These are phyloP conservation scores for Penicillium aurantiogriseum DNA, from an alignment of 2,329 filamentous ascomycete species.

Conservation along the genomic window DNA sequence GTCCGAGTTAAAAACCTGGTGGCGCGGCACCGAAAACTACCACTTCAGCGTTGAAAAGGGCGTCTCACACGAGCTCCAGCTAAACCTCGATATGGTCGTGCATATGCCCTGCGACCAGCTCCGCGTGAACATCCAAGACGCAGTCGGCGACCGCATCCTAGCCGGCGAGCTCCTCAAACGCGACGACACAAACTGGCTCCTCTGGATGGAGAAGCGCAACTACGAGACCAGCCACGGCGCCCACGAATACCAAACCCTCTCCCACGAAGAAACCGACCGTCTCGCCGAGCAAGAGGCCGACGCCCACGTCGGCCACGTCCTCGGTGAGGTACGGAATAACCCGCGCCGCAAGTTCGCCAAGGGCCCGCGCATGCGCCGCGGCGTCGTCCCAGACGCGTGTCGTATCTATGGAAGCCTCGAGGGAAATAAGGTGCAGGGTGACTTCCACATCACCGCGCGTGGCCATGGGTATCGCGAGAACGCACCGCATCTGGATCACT, in stretches of 20 bases:
- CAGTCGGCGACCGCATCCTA: slow-evolving; percentile 84
- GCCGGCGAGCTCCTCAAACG: slow-evolving; percentile 71
- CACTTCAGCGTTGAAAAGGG: slow-evolving; percentile 93
- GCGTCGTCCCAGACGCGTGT: slow-evolving; percentile 68
- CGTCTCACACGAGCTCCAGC: slow-evolving; percentile 80
- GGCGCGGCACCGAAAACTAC: slow-evolving; percentile 77
- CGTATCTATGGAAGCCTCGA: slow-evolving; percentile 86
- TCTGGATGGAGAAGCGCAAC: slow-evolving; percentile 74
- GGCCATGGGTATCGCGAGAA: slow-evolving; percentile 91
- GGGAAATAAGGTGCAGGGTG: slow-evolving; percentile 94
- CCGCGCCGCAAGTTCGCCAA: slow-evolving; percentile 65
- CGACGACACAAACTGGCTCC: slow-evolving; percentile 75
- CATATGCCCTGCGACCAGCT: slow-evolving; percentile 82
- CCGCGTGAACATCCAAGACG: slow-evolving; percentile 97
- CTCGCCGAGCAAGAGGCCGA: slow-evolving; percentile 58
- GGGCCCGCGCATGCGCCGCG: slow-evolving; percentile 65
- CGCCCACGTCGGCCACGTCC: slow-evolving; percentile 88
- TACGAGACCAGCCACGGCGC: slow-evolving; percentile 53
- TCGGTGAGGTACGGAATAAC: slow-evolving; percentile 68
- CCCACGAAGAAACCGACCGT: slow-evolving; percentile 62
- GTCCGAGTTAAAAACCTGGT: slow-evolving; percentile 79
- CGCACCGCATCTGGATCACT: slow-evolving; percentile 78
- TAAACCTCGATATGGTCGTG: slow-evolving; percentile 93
- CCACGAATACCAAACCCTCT: slow-evolving; percentile 54
- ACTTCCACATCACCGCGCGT: slow-evolving; percentile 94